Conservation (phyloP, 202 grass and related monocot species). For the Carex sylvatica region DNA sequence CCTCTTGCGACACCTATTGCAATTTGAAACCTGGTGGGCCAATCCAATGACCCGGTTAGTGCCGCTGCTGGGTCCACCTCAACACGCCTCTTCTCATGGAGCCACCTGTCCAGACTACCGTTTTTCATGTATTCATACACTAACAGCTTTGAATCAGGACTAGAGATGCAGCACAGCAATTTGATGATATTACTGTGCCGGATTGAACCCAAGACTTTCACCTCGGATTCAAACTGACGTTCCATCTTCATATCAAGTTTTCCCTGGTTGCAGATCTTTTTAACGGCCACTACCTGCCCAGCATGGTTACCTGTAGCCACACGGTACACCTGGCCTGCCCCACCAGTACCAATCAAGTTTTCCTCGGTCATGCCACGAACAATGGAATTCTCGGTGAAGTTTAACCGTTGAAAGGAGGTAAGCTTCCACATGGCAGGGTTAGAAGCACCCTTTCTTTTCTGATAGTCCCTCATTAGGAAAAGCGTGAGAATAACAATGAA, state of each 20-base stretch:
- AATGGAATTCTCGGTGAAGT: slow-evolving; percentile 41
- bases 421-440: slow-evolving; percentile 42
- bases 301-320: slow-evolving; percentile 16
- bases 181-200: slow-evolving; percentile 66
- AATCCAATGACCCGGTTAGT: slow-evolving; percentile 30
- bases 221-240: slow-evolving; percentile 49
- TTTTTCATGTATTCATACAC: slow-evolving; percentile 79
- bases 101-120: slow-evolving; percentile 53
- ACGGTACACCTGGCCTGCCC: slow-evolving; percentile 60
- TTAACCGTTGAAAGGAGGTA: slow-evolving; percentile 38
- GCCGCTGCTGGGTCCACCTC: not conserved
- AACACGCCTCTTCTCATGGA: slow-evolving; percentile 22
- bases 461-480: slow-evolving; percentile 23
- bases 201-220: slow-evolving; percentile 49
- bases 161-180: slow-evolving; percentile 57
- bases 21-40: slow-evolving; percentile 49
- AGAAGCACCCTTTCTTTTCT: not conserved
- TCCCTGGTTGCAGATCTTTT: slow-evolving; percentile 38
- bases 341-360: slow-evolving; percentile 54
- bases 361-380: slow-evolving; percentile 22
- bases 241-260: slow-evolving; percentile 38
- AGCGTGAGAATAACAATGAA: not conserved
- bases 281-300: slow-evolving; percentile 41
- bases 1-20: slow-evolving; percentile 48
- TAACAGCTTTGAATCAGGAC: slow-evolving; percentile 38